Evolutionary conservation across 345 rosid species (phyloP).

Genomic region (Hirschfeldia incana): DNA sequence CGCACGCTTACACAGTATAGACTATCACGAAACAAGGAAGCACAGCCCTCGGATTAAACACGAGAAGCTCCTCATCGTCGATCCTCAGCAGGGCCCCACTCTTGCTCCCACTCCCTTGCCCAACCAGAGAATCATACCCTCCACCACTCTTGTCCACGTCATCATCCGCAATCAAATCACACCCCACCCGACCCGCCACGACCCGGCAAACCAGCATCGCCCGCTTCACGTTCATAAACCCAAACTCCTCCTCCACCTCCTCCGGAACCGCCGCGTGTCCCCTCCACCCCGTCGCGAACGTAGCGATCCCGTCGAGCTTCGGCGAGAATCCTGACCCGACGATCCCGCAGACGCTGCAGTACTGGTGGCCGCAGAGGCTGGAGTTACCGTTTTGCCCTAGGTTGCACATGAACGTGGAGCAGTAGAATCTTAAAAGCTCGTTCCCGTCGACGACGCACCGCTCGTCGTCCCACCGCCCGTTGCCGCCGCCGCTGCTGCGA

Average conservation of each 20-base stretch:
- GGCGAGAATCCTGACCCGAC: conserved; percentile 81
- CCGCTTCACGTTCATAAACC: conserved; percentile 90
- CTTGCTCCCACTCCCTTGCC: conserved; percentile 48
- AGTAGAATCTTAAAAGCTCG: conserved; percentile 82
- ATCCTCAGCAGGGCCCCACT: conserved; percentile 47
- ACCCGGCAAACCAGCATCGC: conserved; percentile 90
- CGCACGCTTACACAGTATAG: conserved; percentile 48
- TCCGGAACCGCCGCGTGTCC: conserved; percentile 89
- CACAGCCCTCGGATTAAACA: conserved; percentile 98
- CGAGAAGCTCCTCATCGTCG: conserved; percentile 82
- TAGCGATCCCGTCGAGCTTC: conserved; percentile 89
- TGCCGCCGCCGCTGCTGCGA: conserved; percentile 36
- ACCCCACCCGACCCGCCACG: conserved; percentile 74
- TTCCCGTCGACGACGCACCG: conserved; percentile 98
- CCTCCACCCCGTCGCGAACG: conserved; percentile 72
- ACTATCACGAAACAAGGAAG: conserved; percentile 97
- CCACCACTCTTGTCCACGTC: conserved; percentile 57
- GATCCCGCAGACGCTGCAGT: conserved; percentile 84
- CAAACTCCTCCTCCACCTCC: conserved; percentile 81
- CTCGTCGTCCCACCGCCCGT: conserved; percentile 56
- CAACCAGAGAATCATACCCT: conserved; percentile 75
- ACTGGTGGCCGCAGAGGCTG: conserved; percentile 63
- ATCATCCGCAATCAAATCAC: conserved; percentile 46
- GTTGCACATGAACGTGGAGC: conserved; percentile 86
- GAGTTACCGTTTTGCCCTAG: conserved; percentile 65